phyloP scores from a whole-genome alignment of 2,329 filamentous ascomycete genomes.

The Pezizomycotina sp. region DNA sequence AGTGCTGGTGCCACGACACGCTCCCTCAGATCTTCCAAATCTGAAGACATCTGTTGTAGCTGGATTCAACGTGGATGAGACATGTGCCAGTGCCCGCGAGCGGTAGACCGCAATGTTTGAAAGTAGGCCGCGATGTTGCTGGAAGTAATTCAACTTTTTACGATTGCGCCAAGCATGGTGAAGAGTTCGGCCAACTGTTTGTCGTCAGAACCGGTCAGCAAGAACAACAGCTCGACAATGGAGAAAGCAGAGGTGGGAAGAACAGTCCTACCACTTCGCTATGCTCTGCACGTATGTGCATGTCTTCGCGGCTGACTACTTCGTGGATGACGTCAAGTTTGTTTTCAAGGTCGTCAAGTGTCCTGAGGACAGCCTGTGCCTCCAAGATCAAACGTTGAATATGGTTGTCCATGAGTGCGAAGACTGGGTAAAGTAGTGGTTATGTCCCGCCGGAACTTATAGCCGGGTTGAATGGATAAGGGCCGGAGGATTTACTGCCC shows the following conservation, averaged over 20 bases:
- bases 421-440: constrained; percentile 45
- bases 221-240: neutral
- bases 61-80: constrained; percentile 55
- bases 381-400: constrained; percentile 51
- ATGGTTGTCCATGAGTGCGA: constrained; percentile 42
- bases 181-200: constrained; percentile 54
- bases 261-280: constrained; percentile 7
- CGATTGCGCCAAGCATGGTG: constrained; percentile 55
- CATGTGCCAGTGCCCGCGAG: constrained; percentile 47
- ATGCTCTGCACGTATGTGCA: constrained; percentile 4
- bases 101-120: constrained; percentile 50
- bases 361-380: constrained; percentile 48
- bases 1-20: constrained; percentile 44
- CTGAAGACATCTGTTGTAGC: constrained; percentile 53
- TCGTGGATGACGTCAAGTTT: constrained; percentile 53
- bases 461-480: constrained; percentile 32
- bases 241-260: neutral
- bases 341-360: constrained; percentile 49
- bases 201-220: constrained; percentile 30
- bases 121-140: constrained; percentile 48
- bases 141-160: constrained; percentile 42
- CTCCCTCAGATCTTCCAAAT: constrained; percentile 54
- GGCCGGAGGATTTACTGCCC: constrained; percentile 30
- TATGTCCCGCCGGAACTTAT: constrained; percentile 16
- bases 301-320: constrained; percentile 30